Evolutionary conservation across 108 stramenopile species (phyloP).

Genomic region (Skeletonema tropicum): DNA sequence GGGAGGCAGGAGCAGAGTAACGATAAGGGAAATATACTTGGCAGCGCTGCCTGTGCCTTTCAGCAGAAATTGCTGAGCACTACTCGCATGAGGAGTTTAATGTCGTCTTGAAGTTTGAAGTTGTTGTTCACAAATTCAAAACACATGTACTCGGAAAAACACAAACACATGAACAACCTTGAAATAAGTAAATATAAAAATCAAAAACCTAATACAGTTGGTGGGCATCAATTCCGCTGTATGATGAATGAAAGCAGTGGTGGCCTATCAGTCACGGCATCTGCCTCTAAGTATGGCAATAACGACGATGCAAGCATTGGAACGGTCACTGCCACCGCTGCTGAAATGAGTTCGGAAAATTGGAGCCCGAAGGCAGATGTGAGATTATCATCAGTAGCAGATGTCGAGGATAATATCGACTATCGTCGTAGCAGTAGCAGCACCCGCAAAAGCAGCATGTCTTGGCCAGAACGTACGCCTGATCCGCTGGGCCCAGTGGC

Average conservation of each 20-base stretch:
- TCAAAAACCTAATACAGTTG: neutral
- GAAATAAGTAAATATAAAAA: neutral
- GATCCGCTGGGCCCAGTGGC: neutral
- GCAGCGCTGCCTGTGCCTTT: no score
- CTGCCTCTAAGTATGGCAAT: neutral
- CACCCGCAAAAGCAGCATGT: neutral
- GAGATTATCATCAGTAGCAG: slow-evolving; percentile 1
- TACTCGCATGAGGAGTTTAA: no score
- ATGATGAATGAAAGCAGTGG: neutral
- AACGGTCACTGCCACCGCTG: neutral
- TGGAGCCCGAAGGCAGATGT: neutral
- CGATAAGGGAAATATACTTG: no score
- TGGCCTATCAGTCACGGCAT: neutral
- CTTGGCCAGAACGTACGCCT: neutral
- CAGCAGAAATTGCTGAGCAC: no score
- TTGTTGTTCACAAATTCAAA: no score
- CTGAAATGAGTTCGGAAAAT: neutral
- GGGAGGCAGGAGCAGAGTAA: no score
- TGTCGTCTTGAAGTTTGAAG: no score
- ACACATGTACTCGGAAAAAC: no score
- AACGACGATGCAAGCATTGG: neutral
- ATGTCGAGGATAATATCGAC: neutral
- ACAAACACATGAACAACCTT: neutral
- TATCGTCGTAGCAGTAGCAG: neutral
- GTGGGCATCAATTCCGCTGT: neutral